A percentile compares a stretch with the other conserved stretches of the same genome.
Conservation (phyloP, 2,329 filamentous ascomycete species). For the Beauveria caledonica region DNA sequence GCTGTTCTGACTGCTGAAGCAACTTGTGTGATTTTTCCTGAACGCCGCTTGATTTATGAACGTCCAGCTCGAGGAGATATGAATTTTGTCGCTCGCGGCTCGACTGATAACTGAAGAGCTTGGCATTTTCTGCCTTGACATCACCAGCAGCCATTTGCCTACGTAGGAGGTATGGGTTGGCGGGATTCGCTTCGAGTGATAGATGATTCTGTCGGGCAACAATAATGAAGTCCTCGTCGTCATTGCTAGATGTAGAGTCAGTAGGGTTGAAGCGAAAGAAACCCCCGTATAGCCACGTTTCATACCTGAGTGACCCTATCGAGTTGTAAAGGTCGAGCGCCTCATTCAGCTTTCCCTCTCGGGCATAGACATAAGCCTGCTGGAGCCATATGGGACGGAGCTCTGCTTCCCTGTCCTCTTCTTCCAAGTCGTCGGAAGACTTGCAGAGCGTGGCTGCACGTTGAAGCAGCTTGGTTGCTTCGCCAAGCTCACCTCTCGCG, state of each 20-base stretch:
- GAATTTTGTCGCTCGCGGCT: conserved; percentile 49
- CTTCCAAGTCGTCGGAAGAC: conserved; percentile 61
- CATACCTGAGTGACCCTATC: conserved; percentile 56
- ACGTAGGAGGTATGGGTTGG: conserved; percentile 62
- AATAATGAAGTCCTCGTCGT: conserved; percentile 57
- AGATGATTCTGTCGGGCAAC: conserved; percentile 59
- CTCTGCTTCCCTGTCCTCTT: conserved; percentile 68
- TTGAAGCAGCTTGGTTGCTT: conserved; percentile 59
- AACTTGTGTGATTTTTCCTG: conserved; percentile 37
- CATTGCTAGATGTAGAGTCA: conserved; percentile 41
- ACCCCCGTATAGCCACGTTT: conserved; percentile 3
- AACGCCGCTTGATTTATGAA: conserved; percentile 59
- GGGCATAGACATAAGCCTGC: conserved; percentile 63
- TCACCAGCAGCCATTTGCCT: conserved; percentile 50
- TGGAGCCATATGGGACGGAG: conserved; percentile 69
- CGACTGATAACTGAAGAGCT: conserved; percentile 64
- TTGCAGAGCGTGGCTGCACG: conserved; percentile 64
- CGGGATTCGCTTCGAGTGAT: conserved; percentile 30
- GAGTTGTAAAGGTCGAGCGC: conserved; percentile 54
- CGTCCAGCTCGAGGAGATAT: conserved; percentile 55
- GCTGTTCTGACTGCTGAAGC: conserved; percentile 23
- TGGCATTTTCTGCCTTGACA: conserved; percentile 47
- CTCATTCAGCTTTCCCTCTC: conserved; percentile 57
- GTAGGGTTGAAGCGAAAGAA: conserved; percentile 8
- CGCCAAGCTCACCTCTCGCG: conserved; percentile 56